Evolutionary conservation across 2,329 filamentous ascomycete species (phyloP).

Genomic region (Cladophialophora bantiana): DNA sequence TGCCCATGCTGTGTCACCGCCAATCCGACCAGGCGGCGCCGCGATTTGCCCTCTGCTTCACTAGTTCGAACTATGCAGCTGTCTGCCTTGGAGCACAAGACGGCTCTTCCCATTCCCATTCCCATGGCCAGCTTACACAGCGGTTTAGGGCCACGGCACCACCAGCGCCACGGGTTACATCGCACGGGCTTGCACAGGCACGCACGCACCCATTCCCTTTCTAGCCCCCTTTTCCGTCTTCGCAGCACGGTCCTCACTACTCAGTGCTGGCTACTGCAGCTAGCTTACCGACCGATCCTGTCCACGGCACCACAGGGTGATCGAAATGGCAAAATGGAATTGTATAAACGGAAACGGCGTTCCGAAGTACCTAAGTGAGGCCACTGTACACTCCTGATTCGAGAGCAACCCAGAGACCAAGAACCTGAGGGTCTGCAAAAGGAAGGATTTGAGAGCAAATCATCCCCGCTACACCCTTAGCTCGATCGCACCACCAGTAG

Average conservation of each 20-base stretch:
- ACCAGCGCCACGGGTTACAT: constrained; percentile 2
- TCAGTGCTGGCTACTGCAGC: not conserved
- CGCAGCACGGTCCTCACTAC: not conserved
- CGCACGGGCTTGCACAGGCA: not conserved
- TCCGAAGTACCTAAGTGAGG: constrained; percentile 13
- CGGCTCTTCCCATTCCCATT: not conserved
- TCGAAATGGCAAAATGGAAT: not conserved
- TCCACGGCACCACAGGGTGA: not conserved
- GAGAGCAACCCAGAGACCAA: constrained; percentile 36
- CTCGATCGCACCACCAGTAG: constrained; percentile 69
- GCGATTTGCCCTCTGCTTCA: too few species aligned
- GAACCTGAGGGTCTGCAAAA: constrained; percentile 38
- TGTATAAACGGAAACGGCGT: not conserved
- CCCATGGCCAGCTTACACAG: not conserved
- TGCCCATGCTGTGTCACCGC: not conserved
- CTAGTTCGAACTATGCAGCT: not conserved
- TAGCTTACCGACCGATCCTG: not conserved
- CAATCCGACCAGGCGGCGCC: constrained; percentile 1
- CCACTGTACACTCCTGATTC: constrained; percentile 37
- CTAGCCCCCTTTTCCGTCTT: not conserved
- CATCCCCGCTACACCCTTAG: constrained; percentile 48
- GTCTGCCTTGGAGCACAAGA: not conserved
- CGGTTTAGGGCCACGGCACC: not conserved
- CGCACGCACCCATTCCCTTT: not conserved
- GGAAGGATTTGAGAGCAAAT: constrained; percentile 37